phyloP scores from a whole-genome alignment of 768 basidiomycete species.

The Termitomyces sp. region DNA sequence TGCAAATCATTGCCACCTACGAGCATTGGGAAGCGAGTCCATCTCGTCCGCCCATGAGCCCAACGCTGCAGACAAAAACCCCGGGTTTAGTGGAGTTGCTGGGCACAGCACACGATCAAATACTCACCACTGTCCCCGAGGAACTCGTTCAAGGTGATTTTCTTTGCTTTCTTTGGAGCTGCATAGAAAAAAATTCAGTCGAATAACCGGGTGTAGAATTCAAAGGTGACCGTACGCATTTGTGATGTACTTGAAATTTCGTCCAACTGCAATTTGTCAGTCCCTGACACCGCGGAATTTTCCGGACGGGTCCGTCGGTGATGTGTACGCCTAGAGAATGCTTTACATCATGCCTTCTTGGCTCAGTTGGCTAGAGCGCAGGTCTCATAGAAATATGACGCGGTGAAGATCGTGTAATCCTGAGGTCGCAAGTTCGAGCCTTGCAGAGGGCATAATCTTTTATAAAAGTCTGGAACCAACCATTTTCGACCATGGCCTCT shows the following conservation, averaged over 20 bases:
- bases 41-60: slow-evolving; percentile 99
- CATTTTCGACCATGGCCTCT: no score
- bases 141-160: slow-evolving; percentile 91
- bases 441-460: slow-evolving; percentile 36
- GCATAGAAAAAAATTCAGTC: not conserved
- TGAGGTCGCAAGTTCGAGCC: slow-evolving; percentile 53
- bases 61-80: slow-evolving; percentile 42
- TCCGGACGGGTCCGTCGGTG: not conserved
- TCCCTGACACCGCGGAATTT: slow-evolving; percentile 8
- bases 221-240: slow-evolving; percentile 14
- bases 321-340: accelerated
- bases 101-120: slow-evolving; percentile 13
- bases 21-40: slow-evolving; percentile 88
- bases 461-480: no score
- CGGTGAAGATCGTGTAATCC: slow-evolving; percentile 26
- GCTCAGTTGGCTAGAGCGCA: slow-evolving; percentile 54
- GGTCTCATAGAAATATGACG: slow-evolving; percentile 42
- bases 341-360: slow-evolving; percentile 15
- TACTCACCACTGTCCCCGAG: slow-evolving; percentile 78
- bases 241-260: slow-evolving; percentile 14
- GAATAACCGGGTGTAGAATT: not conserved
- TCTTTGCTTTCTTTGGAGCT: slow-evolving; percentile 93
- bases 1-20: slow-evolving; percentile 46
- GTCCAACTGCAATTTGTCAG: slow-evolving; percentile 14
- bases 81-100: slow-evolving; percentile 11